Conservation (phyloP, 1,284 basidiomycete species). For the Gymnopus androsaceus region DNA sequence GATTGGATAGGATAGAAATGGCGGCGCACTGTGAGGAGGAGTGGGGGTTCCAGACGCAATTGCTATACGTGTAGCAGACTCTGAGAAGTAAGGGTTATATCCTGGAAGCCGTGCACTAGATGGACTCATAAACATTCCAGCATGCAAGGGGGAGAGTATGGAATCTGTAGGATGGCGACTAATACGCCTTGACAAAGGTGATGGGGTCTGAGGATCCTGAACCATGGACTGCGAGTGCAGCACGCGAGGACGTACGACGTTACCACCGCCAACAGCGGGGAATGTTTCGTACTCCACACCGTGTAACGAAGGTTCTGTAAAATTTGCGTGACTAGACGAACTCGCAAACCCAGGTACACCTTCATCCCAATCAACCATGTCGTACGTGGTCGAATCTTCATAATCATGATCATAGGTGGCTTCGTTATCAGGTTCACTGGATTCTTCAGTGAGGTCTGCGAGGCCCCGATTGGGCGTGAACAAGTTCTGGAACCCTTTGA, state of each 20-base stretch:
- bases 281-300: constrained; percentile 66
- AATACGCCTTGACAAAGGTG: constrained; percentile 10
- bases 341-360: constrained; percentile 41
- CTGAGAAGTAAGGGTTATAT: constrained; percentile 19
- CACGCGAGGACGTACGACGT: constrained; percentile 72
- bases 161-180: constrained; percentile 11
- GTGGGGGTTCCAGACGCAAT: constrained; percentile 1
- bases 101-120: neutral
- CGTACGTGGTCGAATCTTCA: constrained; percentile 56
- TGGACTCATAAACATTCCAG: constrained; percentile 8
- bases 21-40: constrained; percentile 12
- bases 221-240: constrained; percentile 66
- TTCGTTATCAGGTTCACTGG: constrained; percentile 48
- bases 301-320: constrained; percentile 28
- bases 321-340: constrained; percentile 22
- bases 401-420: constrained; percentile 41
- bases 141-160: constrained; percentile 2
- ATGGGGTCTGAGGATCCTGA: constrained; percentile 8
- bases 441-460: constrained; percentile 77
- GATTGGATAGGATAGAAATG: constrained; percentile 14
- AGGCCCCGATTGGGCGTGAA: constrained; percentile 71
- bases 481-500: constrained; percentile 71
- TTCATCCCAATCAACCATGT: constrained; percentile 71
- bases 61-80: constrained; percentile 6
- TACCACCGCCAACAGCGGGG: constrained; percentile 78